These are phyloP conservation scores for Rhodotorula sp. DNA, from an alignment of 1,284 basidiomycete species.

Conservation along the genomic window DNA sequence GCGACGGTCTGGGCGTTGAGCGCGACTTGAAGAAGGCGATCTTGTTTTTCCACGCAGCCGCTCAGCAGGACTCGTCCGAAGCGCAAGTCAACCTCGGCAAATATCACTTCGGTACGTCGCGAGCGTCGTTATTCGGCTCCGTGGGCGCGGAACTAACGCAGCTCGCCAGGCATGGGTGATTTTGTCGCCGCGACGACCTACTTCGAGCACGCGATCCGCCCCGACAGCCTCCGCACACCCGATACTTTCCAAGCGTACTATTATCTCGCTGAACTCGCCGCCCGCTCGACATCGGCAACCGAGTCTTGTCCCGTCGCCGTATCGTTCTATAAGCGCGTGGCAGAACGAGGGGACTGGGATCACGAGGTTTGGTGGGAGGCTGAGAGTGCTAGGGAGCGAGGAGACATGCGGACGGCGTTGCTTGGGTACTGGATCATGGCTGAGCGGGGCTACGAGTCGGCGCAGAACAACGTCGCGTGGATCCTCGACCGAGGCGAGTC, in stretches of 20 bases:
- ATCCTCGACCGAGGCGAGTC: constrained; percentile 78
- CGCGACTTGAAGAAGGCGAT: constrained; percentile 57
- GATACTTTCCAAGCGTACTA: constrained; percentile 91
- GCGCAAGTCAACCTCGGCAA: constrained; percentile 88
- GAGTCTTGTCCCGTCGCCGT: constrained; percentile 75
- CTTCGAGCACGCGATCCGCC: constrained; percentile 76
- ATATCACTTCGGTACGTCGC: constrained; percentile 65
- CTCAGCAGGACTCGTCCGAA: constrained; percentile 79
- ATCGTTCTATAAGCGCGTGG: constrained; percentile 82
- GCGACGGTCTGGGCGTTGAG: constrained; percentile 80
- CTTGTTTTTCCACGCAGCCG: constrained; percentile 71
- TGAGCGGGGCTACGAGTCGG: constrained; percentile 86
- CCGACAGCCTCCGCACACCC: constrained; percentile 54
- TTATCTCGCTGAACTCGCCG: constrained; percentile 78
- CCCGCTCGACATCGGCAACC: constrained; percentile 47
- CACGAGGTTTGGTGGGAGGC: constrained; percentile 80
- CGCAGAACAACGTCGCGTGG: constrained; percentile 94
- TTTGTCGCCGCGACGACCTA: constrained; percentile 62
- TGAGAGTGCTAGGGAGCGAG: constrained; percentile 72
- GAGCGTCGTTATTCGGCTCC: too few species aligned
- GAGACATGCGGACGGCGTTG: constrained; percentile 65
- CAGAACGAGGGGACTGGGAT: constrained; percentile 79
- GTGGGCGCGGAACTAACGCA: constrained; percentile 5
- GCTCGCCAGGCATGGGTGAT: constrained; percentile 63
- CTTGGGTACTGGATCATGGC: constrained; percentile 93